phyloP scores from a whole-genome alignment of 2,329 filamentous ascomycete species.

The Clonostachys byssicola region DNA sequence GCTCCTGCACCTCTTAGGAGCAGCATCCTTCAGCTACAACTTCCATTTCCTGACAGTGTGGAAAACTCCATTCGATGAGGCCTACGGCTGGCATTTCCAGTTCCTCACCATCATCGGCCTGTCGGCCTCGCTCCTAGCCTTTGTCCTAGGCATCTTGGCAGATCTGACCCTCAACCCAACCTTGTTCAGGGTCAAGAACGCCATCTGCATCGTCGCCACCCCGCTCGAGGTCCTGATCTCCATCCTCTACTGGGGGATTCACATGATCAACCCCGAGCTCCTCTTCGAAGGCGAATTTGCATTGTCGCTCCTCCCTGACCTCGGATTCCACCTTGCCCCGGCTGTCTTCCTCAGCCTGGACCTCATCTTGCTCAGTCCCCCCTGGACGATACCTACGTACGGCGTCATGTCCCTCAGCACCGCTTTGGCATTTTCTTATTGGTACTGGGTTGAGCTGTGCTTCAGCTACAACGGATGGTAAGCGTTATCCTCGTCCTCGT shows the following conservation, averaged over 20 bases:
- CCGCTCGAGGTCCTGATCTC: constrained; percentile 70
- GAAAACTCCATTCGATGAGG: constrained; percentile 47
- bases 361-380: constrained; percentile 65
- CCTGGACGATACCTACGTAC: constrained; percentile 63
- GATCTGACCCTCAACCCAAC: constrained; percentile 54
- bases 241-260: constrained; percentile 69
- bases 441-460: constrained; percentile 74
- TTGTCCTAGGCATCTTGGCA: constrained; percentile 56
- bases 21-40: constrained; percentile 46
- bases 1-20: constrained; percentile 52
- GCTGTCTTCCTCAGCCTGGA: constrained; percentile 61
- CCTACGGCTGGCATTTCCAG: constrained; percentile 66
- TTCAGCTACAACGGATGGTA: constrained; percentile 63
- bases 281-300: constrained; percentile 50
- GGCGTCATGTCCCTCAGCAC: constrained; percentile 55
- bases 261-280: constrained; percentile 47
- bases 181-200: constrained; percentile 67
- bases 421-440: constrained; percentile 62
- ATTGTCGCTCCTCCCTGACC: constrained; percentile 51
- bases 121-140: constrained; percentile 54
- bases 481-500: constrained; percentile 14
- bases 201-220: constrained; percentile 58
- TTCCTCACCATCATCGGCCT: constrained; percentile 74
- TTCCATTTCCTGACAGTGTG: constrained; percentile 46
- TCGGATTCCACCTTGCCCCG: constrained; percentile 64